Evolutionary conservation across 2,329 filamentous ascomycete species (phyloP).

Genomic region (Clonostachys byssicola): DNA sequence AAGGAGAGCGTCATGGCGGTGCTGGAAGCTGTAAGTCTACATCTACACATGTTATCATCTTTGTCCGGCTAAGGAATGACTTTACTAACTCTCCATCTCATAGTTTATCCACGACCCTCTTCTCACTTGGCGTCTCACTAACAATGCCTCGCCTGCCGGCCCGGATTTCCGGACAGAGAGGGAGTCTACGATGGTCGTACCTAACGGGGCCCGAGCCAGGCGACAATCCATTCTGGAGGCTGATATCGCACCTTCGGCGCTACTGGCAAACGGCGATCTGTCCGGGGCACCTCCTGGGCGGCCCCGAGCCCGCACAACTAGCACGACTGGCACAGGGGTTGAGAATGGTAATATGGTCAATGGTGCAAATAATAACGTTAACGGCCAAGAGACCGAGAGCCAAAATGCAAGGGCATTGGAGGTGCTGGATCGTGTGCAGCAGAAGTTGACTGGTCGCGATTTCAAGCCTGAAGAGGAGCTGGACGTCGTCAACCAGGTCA

Average conservation of each 20-base stretch:
- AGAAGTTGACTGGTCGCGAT: conserved; percentile 92
- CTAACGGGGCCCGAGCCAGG: conserved; percentile 47
- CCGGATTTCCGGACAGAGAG: conserved; percentile 64
- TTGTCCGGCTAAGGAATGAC: background rate
- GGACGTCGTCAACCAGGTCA: conserved; percentile 81
- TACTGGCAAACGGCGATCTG: conserved; percentile 35
- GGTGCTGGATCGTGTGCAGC: conserved; percentile 85
- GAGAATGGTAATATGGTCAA: conserved; percentile 26
- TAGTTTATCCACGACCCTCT: conserved; percentile 99
- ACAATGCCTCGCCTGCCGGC: conserved; percentile 56
- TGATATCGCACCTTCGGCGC: conserved; percentile 54
- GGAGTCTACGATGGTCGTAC: conserved; percentile 46
- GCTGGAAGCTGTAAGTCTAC: conserved; percentile 79
- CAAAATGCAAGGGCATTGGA: conserved; percentile 93
- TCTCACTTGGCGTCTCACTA: conserved; percentile 88
- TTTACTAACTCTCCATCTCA: background rate
- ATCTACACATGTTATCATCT: background rate
- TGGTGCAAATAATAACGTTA: conserved; percentile 14
- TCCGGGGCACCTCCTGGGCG: conserved; percentile 36
- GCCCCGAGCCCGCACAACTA: conserved; percentile 56
- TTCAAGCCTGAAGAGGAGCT: conserved; percentile 86
- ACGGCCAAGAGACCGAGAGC: conserved; percentile 58
- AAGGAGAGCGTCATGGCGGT: conserved; percentile 99
- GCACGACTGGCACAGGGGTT: conserved; percentile 34
- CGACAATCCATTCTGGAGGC: conserved; percentile 67